Percentiles rank a stretch among this genome's conserved stretches.
Evolutionary conservation across 2,329 filamentous ascomycete genomes (phyloP).

Genomic region (Pseudocercospora fijiensis): DNA sequence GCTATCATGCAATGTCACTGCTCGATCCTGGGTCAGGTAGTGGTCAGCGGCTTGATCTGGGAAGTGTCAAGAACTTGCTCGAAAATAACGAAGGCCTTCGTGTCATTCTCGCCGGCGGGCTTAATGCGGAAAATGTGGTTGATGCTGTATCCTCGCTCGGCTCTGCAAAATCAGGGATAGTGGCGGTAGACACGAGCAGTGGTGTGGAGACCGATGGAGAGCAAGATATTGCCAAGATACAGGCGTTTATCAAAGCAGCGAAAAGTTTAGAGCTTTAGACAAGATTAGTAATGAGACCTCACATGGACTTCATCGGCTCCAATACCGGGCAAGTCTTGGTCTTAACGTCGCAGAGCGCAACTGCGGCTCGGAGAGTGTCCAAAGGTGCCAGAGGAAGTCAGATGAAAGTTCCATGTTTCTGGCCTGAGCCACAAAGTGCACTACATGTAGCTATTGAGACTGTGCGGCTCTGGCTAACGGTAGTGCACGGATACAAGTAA

Average conservation of each 20-base stretch:
- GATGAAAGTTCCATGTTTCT: too few relatives aligned
- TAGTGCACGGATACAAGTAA: too few relatives aligned
- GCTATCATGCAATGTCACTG: constrained; percentile 79
- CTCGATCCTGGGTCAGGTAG: constrained; percentile 84
- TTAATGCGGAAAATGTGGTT: constrained; percentile 76
- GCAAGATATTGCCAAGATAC: constrained; percentile 79
- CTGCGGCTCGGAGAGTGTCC: not conserved
- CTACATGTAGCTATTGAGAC: not conserved
- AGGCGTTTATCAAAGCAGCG: constrained; percentile 72
- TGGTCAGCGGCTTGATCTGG: constrained; percentile 72
- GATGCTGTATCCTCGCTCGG: constrained; percentile 64
- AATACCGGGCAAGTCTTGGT: too few relatives aligned
- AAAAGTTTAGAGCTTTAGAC: constrained; percentile 49
- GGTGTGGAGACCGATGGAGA: constrained; percentile 82
- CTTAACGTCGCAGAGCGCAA: too few relatives aligned
- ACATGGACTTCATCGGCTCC: too few relatives aligned
- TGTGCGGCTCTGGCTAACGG: not conserved
- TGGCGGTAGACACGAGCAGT: constrained; percentile 90
- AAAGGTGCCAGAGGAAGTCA: not conserved
- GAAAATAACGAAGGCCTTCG: constrained; percentile 67
- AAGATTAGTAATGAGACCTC: not conserved
- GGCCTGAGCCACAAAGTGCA: not conserved
- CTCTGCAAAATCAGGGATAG: constrained; percentile 58
- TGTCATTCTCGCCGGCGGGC: constrained; percentile 79
- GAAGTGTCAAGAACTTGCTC: constrained; percentile 66